phyloP scores from a whole-genome alignment of 306 rosid species.

The Lathyrus aphaca region DNA sequence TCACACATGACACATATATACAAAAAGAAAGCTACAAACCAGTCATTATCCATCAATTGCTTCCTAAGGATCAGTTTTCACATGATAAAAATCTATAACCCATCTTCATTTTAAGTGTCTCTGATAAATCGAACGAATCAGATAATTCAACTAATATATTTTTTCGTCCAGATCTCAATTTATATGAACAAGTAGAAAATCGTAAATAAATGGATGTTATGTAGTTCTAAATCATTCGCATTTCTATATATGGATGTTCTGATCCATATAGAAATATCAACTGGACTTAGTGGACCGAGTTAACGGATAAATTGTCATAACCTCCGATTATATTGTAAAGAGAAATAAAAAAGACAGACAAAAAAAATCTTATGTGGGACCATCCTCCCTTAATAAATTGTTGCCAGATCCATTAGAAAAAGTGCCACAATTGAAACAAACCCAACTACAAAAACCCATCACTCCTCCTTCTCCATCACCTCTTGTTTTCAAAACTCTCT shows the following conservation, averaged over 20 bases:
- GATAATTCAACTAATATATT: no score
- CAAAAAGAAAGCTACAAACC: slow-evolving; percentile 10
- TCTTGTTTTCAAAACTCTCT: slow-evolving; percentile 29
- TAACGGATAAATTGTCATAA: not conserved
- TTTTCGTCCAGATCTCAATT: no score
- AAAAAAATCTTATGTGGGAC: slow-evolving; percentile 51
- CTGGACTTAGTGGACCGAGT: no score
- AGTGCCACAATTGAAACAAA: slow-evolving; percentile 33
- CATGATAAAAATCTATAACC: slow-evolving; percentile 57
- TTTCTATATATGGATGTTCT: no score
- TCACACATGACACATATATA: slow-evolving; percentile 36
- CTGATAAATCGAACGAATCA: no score
- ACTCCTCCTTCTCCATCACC: slow-evolving; percentile 34
- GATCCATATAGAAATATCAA: no score
- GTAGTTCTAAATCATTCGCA: no score
- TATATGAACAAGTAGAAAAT: no score
- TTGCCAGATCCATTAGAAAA: slow-evolving; percentile 46
- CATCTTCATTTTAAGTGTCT: slow-evolving; percentile 38
- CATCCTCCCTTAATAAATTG: slow-evolving; percentile 53
- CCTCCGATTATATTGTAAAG: slow-evolving; percentile 32
- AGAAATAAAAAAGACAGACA: slow-evolving; percentile 36
- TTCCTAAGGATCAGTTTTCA: slow-evolving; percentile 46
- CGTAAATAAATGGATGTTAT: no score
- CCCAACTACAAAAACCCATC: slow-evolving; percentile 66
- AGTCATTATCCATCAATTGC: slow-evolving; percentile 40